Conservation (phyloP, 139 green algal species). For the Closterium sp. region DNA sequence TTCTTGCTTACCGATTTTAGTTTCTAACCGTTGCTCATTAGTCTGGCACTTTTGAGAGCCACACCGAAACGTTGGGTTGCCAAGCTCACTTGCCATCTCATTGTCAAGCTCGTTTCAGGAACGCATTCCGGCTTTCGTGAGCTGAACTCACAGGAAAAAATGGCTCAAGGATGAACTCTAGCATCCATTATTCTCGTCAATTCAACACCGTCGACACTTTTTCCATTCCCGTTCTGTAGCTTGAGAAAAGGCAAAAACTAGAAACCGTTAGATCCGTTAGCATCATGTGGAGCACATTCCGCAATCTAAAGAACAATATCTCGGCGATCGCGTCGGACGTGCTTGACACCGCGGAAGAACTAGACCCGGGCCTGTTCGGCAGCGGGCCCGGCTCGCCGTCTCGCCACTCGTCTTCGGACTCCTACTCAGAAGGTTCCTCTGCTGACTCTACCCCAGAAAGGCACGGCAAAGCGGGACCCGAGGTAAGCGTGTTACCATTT, state of each 20-base stretch:
- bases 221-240: too few relatives aligned
- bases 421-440: not conserved
- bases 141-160: not conserved
- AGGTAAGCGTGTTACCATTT: not conserved
- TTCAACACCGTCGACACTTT: not conserved
- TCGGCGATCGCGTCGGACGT: constrained; percentile 41
- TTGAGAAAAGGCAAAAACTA: too few relatives aligned
- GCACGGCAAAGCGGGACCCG: not conserved
- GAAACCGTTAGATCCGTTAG: too few relatives aligned
- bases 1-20: not conserved
- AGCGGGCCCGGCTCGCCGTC: not conserved
- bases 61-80: not conserved
- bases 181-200: not conserved
- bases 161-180: not conserved
- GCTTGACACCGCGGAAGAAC: constrained; percentile 26
- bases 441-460: not conserved
- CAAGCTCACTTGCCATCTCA: not conserved
- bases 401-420: not conserved
- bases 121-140: not conserved
- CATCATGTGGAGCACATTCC: constrained; percentile 35
- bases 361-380: not conserved
- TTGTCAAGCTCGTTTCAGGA: not conserved
- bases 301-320: constrained; percentile 40
- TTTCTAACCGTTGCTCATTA: not conserved
- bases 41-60: not conserved